Evolutionary conservation across 345 rosid species (phyloP), one percentile per base, ranked within the genome.

Genomic region (Eucalyptus caleyi): DNA sequence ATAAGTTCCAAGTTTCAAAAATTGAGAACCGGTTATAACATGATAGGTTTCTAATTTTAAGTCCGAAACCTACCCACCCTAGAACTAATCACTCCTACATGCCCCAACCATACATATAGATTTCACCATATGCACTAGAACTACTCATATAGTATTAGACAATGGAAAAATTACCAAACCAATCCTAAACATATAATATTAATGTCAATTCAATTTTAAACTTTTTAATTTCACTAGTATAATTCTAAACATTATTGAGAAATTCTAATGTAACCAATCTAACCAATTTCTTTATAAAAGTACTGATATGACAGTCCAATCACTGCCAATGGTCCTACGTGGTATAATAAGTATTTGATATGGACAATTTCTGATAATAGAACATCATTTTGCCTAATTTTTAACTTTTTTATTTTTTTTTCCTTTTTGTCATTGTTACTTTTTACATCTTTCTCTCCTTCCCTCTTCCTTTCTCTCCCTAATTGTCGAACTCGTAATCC

Each of bases 241-340:
- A n/a, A n/a, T n/a, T 15, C 77, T 65, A n/a, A 65, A 8, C 32
- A 15, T n/a, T 65, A n/a, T 14, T 0, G 6, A 16, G 40, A 4
- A 65, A 65, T 65, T 65, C 9, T 65, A n/a, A 65, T n/a, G 18
- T n/a, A 16, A 16, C 34, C 19, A n/a, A 15, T 65, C 40, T 65
- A 15, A n/a, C 6, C 11, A 65, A n/a, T 65, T 60, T 27, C 2
- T 27, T 26, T 27, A 26, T 60, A 27, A 62, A 62, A 27, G 4
- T 27, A 62, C 0, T 62, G 16, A 27, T 1, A 30, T 27, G 8
- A 62, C 0, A 3, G 9, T 62, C 0, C 6, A 23, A 1, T 56
- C 62, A 24, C 2, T 56, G 62, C 6, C 62, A 56, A 56, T 23
- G 13, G 30, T 24, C 14, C 30, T 56, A 56, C 6, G 0, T 1